phyloP scores from a whole-genome alignment of 257 asterid genomes.

The Ajuga chamaepitys region DNA sequence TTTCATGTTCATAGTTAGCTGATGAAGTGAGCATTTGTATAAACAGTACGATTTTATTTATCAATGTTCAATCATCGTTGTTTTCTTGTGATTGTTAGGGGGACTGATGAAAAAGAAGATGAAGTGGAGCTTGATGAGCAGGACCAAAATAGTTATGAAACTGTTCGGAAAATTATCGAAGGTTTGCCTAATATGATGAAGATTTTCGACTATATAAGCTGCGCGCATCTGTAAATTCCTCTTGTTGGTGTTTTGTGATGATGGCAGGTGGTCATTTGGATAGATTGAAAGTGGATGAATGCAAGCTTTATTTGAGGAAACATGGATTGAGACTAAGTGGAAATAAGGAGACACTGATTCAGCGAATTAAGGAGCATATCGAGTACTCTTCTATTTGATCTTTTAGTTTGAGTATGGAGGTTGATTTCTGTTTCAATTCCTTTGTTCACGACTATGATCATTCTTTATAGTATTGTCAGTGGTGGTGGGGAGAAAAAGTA shows the following conservation, averaged over 20 bases:
- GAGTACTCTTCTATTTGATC: constrained; percentile 34
- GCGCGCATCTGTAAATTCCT: background rate
- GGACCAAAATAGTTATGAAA: constrained; percentile 43
- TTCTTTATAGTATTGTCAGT: constrained; percentile 45
- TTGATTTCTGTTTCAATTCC: background rate
- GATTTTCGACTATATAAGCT: background rate
- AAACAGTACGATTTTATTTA: background rate
- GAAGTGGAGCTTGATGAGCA: constrained; percentile 36
- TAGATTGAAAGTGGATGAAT: constrained; percentile 68
- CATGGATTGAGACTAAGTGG: constrained; percentile 85
- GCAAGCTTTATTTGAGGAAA: constrained; percentile 74
- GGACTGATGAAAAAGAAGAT: constrained; percentile 19
- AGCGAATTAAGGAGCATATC: constrained; percentile 70
- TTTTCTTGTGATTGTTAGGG: constrained; percentile 20
- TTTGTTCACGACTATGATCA: background rate
- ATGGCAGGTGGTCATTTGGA: constrained; percentile 46
- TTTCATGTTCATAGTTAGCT: background rate
- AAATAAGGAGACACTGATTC: constrained; percentile 49
- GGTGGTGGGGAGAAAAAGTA: constrained; percentile 77
- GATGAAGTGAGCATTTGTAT: constrained; percentile 1
- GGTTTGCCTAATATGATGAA: constrained; percentile 26
- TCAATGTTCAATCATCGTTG: background rate
- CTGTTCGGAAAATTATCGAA: constrained; percentile 36
- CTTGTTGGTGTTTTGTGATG: background rate
- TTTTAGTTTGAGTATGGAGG: background rate